Conservation (phyloP, 148 eudicot genomes). For the Fallopia convolvulus region DNA sequence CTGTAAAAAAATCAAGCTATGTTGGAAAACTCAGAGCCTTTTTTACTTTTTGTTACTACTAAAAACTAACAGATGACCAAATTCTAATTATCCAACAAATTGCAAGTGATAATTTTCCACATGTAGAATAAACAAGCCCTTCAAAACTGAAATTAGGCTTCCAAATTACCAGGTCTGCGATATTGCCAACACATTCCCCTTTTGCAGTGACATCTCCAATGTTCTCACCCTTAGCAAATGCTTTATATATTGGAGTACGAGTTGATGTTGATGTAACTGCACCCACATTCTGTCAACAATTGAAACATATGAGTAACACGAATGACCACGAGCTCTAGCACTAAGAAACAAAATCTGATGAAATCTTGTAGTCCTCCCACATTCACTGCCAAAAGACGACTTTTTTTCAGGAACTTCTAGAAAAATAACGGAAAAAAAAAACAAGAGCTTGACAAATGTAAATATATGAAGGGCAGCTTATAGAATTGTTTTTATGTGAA, state of each 20-base stretch:
- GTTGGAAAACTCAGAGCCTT: not conserved
- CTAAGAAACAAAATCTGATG: not conserved
- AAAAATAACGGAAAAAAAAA: not conserved
- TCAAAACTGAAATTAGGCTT: not conserved
- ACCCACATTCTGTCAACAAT: slow-evolving; percentile 61
- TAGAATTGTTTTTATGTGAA: not conserved
- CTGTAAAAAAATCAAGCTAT: not conserved
- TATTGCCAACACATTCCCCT: slow-evolving; percentile 95
- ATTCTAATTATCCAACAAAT: not conserved
- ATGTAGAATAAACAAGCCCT: not conserved
- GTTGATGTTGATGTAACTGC: slow-evolving; percentile 98
- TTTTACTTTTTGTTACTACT: not conserved
- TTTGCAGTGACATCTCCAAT: slow-evolving; percentile 98
- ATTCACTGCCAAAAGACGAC: not conserved
- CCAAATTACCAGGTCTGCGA: slow-evolving; percentile 77
- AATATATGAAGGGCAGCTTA: not conserved
- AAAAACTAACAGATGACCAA: not conserved
- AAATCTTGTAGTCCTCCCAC: not conserved
- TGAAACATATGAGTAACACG: not conserved
- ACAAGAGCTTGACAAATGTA: not conserved
- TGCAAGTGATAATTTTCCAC: not conserved
- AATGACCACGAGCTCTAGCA: not conserved
- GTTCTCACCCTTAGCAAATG: slow-evolving; percentile 93
- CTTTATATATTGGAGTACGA: slow-evolving; percentile 95
- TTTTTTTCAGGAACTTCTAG: not conserved